These are phyloP conservation scores for Heliamphora exappendiculata DNA, from an alignment of 148 eudicot species.

Conservation along the genomic window DNA sequence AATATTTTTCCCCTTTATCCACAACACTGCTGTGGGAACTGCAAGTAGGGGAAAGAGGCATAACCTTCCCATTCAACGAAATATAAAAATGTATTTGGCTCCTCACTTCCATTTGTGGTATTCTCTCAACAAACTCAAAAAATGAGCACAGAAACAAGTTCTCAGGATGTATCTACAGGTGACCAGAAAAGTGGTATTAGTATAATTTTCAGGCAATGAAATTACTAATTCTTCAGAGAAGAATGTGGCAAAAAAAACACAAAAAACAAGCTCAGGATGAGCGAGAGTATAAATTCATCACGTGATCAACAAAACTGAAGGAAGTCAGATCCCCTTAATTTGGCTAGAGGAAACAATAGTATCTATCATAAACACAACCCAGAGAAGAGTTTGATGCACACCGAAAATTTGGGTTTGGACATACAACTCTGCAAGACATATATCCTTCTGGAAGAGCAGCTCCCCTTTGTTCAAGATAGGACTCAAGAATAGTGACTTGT, in stretches of 20 bases:
- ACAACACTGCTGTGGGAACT: neutral
- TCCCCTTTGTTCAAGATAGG: slow-evolving; percentile 89
- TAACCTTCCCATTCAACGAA: neutral
- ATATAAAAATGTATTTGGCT: neutral
- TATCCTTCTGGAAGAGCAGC: slow-evolving; percentile 70
- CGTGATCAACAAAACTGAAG: neutral
- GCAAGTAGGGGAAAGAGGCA: neutral
- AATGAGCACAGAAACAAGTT: too few relatives aligned
- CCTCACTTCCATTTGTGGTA: neutral
- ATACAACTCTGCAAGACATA: slow-evolving; percentile 65
- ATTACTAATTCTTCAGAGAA: neutral
- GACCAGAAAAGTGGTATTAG: neutral
- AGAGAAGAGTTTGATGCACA: slow-evolving; percentile 17
- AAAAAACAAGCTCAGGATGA: neutral
- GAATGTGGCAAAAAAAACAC: slow-evolving; percentile 2
- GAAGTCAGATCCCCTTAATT: neutral
- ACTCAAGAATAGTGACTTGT: slow-evolving; percentile 59
- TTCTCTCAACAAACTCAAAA: neutral
- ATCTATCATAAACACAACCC: neutral
- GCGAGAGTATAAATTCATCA: neutral
- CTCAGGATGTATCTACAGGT: neutral
- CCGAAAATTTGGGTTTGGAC: slow-evolving; percentile 78
- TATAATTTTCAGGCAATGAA: neutral
- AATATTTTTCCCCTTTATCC: neutral
- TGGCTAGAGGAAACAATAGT: neutral